These are phyloP conservation scores for Zygosaccharomyces sapae DNA, from an alignment of 1,139 yeast genomes.

Conservation along the genomic window DNA sequence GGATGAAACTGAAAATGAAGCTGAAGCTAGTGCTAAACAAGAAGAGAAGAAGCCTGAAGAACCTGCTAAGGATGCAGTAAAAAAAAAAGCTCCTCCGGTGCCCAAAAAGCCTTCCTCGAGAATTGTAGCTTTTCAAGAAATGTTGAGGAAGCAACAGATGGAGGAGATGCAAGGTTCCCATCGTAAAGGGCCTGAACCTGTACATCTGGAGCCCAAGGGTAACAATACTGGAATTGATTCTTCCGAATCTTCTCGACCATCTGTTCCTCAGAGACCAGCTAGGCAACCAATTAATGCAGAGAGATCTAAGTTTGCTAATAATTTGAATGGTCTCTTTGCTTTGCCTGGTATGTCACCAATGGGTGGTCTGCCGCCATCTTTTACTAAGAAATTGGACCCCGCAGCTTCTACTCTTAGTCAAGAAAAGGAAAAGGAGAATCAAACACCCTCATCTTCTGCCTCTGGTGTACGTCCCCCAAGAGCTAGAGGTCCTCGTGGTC, in stretches of 20 bases:
- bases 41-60: slow-evolving; percentile 13
- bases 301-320: slow-evolving; percentile 49
- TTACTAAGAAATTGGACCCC: slow-evolving; percentile 19
- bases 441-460: slow-evolving; percentile 13
- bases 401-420: slow-evolving; percentile 15
- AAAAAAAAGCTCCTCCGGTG: slow-evolving; percentile 57
- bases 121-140: slow-evolving; percentile 75
- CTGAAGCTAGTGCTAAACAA: neutral
- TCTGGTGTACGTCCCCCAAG: slow-evolving; percentile 47
- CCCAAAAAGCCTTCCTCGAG: slow-evolving; percentile 74
- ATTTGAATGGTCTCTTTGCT: slow-evolving; percentile 56
- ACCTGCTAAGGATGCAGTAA: slow-evolving; percentile 14
- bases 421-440: slow-evolving; percentile 16
- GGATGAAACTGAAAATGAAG: neutral
- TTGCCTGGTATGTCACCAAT: slow-evolving; percentile 60
- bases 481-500: slow-evolving; percentile 73
- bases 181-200: neutral
- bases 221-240: neutral
- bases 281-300: slow-evolving; percentile 8
- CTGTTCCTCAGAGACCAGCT: slow-evolving; percentile 11
- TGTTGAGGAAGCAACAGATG: slow-evolving; percentile 49
- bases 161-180: slow-evolving; percentile 18
- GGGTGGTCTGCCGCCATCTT: slow-evolving; percentile 32
- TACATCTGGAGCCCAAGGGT: slow-evolving; percentile 5
- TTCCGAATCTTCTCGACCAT: neutral